phyloP scores from a whole-genome alignment of 129 eudicot genomes.

The Kitagawia praeruptora region DNA sequence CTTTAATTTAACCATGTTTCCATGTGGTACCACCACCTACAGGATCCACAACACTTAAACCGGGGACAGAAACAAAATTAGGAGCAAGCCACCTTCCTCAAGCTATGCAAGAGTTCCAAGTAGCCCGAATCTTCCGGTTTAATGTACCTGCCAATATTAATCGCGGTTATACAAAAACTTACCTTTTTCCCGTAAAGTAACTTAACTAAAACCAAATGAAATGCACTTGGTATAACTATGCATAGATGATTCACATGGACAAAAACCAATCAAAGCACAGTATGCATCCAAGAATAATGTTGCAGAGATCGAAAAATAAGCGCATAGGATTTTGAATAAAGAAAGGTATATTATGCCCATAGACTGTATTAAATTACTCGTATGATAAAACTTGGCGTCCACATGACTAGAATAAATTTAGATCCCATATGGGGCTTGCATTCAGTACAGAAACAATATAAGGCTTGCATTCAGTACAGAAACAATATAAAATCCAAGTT shows the following conservation, averaged over 20 bases:
- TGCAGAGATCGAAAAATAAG: not conserved
- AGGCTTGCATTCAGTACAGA: not conserved
- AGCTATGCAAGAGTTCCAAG: slow-evolving; percentile 59
- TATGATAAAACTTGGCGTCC: not conserved
- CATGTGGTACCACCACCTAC: not conserved
- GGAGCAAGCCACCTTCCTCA: slow-evolving; percentile 63
- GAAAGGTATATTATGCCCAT: not conserved
- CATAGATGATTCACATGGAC: not conserved
- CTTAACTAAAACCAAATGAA: not conserved
- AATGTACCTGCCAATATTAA: slow-evolving; percentile 38
- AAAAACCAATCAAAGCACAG: not conserved
- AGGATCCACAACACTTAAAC: not conserved
- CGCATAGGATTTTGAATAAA: too few relatives aligned
- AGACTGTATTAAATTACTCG: not conserved
- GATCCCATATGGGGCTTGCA: not conserved
- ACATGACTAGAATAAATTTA: not conserved
- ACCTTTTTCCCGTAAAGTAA: not conserved
- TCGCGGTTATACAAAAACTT: not conserved
- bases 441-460: too few relatives aligned
- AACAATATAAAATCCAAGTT: too few relatives aligned
- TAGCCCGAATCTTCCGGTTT: slow-evolving; percentile 61
- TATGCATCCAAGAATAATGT: not conserved
- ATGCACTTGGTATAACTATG: not conserved
- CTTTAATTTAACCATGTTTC: not conserved
- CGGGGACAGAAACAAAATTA: slow-evolving; percentile 9